Evolutionary conservation across 768 basidiomycete species (phyloP), one percentile per base, ranked within the genome.

Genomic region (Dictyophora rubrovolvata): DNA sequence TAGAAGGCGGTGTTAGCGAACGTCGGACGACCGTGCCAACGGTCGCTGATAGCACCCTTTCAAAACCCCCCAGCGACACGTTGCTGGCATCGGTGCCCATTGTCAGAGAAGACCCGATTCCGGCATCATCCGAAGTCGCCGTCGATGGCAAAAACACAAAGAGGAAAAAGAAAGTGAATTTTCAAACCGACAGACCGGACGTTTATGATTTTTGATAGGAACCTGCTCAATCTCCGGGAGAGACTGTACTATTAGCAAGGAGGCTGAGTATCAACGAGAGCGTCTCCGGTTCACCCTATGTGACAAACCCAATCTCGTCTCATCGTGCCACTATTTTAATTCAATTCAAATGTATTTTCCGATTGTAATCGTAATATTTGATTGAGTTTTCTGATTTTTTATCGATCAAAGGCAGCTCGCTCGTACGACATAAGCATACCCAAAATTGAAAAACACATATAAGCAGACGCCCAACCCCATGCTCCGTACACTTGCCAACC

Each of bases 1-100:
- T 89, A 37, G 89, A 93, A 69, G 87, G 92, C n/a, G 88, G 92
- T 16, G 82, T 91, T 23, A 76, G 80, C 12, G 88, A 89, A 68
- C 76, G 89, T 53, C 79, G 85, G 62, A 90, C 87, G 10, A 81
- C 73, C 5, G 69, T 62, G 9, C 21, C 55, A 18, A 60, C 51
- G 8, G 54, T 54, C 21, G 21, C 42, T n/a, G 50, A 28, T n/a
- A 49, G 47, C 55, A 22, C 17, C 18, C 14, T 20, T 21, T 51
- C 60, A 33, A 34, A 18, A 17, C 49, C 23, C 17, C 47, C 36
- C 6, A 28, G 56, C 18, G 55, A 33, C 48, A 20, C 74, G 20
- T 62, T 71, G 16, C 70, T 64, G 23, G 63, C 62, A 16, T 17
- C 56, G 56, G 56, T 50, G 35, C 55, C 61, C 60, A 66, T 64